Conservation (phyloP, 352 stramenopile genomes). For the Thalassiosira exigua region DNA sequence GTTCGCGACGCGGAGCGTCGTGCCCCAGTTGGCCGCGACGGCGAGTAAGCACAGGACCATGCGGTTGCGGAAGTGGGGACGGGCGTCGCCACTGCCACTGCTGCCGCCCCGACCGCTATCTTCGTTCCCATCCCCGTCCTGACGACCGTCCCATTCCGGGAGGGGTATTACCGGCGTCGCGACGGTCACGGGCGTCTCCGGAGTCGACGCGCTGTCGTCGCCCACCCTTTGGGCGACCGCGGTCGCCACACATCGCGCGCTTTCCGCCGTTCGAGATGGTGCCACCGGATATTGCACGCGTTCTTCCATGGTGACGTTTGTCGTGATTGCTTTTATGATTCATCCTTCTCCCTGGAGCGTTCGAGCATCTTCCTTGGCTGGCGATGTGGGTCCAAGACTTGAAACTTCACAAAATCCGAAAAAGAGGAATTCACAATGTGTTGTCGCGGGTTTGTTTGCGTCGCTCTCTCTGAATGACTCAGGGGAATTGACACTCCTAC, state of each 20-base stretch:
- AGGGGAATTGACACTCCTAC: too few relatives aligned
- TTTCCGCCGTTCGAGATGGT: too few relatives aligned
- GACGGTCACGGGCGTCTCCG: conserved; percentile 17
- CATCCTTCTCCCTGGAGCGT: too few relatives aligned
- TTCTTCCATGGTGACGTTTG: conserved; percentile 22
- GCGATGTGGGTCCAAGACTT: too few relatives aligned
- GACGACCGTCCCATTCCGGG: neutral
- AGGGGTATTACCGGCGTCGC: neutral
- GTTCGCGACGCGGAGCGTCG: conserved; percentile 45
- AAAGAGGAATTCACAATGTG: too few relatives aligned
- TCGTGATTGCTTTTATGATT: too few relatives aligned
- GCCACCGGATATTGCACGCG: conserved; percentile 1
- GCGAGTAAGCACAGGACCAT: conserved; percentile 46
- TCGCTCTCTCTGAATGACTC: too few relatives aligned
- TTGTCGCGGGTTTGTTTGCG: too few relatives aligned
- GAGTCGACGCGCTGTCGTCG: neutral
- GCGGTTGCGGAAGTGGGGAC: conserved; percentile 46
- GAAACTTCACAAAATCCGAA: too few relatives aligned
- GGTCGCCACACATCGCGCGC: too few relatives aligned
- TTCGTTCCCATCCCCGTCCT: neutral
- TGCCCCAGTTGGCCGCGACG: conserved; percentile 45
- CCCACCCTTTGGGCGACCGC: neutral
- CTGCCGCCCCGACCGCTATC: neutral
- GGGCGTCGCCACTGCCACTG: neutral
- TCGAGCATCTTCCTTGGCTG: too few relatives aligned